Evolutionary conservation across 148 eudicot genomes (phyloP).

Genomic region (Chenopodium quinoa): DNA sequence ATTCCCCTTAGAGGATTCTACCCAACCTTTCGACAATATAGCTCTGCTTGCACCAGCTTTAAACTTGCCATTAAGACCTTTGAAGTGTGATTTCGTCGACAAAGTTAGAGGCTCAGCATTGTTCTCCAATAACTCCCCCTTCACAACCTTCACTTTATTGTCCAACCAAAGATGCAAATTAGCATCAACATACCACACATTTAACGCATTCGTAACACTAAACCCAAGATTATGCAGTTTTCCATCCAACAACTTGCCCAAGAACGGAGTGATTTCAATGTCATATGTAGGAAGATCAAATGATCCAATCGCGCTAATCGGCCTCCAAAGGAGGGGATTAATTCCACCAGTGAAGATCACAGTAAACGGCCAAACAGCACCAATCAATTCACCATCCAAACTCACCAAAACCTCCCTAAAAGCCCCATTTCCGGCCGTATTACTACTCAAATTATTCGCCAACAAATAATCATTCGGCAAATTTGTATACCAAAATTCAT

Average conservation of each 20-base stretch:
- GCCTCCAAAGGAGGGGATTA: slow-evolving; percentile 91
- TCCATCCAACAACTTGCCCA: slow-evolving; percentile 73
- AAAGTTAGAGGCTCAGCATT: slow-evolving; percentile 22
- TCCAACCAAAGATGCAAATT: slow-evolving; percentile 95
- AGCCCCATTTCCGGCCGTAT: slow-evolving; percentile 61
- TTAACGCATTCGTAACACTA: slow-evolving; percentile 71
- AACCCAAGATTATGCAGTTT: slow-evolving; percentile 54
- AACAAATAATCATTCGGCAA: slow-evolving; percentile 58
- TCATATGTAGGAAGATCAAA: slow-evolving; percentile 84
- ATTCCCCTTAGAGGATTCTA: slow-evolving; percentile 60
- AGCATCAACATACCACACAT: slow-evolving; percentile 88
- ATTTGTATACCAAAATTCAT: slow-evolving; percentile 84
- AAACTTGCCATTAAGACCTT: slow-evolving; percentile 63
- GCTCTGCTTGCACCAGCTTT: slow-evolving; percentile 45
- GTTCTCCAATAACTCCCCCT: slow-evolving; percentile 42
- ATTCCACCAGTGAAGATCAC: slow-evolving; percentile 85
- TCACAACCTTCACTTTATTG: slow-evolving; percentile 35
- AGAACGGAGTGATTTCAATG: slow-evolving; percentile 77
- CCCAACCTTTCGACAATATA: slow-evolving; percentile 58
- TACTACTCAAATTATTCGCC: slow-evolving; percentile 46
- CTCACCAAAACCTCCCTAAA: slow-evolving; percentile 81
- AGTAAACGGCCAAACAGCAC: slow-evolving; percentile 85
- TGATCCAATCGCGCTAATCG: slow-evolving; percentile 77
- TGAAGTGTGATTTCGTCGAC: slow-evolving; percentile 38
- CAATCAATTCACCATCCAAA: slow-evolving; percentile 59